Conservation (phyloP, 768 basidiomycete genomes). For the Artomyces pyxidatus region DNA sequence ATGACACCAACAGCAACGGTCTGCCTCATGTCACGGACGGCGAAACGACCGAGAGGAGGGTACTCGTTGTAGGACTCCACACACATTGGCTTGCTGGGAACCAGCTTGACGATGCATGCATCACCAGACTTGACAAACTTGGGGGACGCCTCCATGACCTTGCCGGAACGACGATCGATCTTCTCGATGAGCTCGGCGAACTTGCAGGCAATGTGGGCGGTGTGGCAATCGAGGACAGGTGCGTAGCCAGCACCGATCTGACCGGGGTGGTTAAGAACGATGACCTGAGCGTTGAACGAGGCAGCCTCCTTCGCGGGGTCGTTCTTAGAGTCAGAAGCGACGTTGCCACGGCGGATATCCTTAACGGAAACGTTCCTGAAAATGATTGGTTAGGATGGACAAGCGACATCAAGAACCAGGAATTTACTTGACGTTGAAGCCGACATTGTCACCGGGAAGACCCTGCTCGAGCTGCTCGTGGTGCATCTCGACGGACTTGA, state of each 20-base stretch:
- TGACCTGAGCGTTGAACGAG: slow-evolving; percentile 99
- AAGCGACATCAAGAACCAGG: slow-evolving; percentile 1
- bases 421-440: slow-evolving; percentile 93
- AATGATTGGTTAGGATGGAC: slow-evolving; percentile 4
- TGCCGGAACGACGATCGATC: slow-evolving; percentile 98
- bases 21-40: slow-evolving; percentile 99
- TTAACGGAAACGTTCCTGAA: slow-evolving; percentile 98
- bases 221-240: slow-evolving; percentile 99
- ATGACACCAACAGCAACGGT: slow-evolving; percentile 98
- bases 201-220: slow-evolving; percentile 99
- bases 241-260: slow-evolving; percentile 99
- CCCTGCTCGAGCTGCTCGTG: slow-evolving; percentile 96
- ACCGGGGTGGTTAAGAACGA: slow-evolving; percentile 99
- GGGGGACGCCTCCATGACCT: slow-evolving; percentile 77
- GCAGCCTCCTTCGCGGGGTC: slow-evolving; percentile 99
- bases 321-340: slow-evolving; percentile 99
- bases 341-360: slow-evolving; percentile 99
- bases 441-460: slow-evolving; percentile 97
- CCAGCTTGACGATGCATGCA: slow-evolving; percentile 96
- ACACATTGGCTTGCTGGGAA: slow-evolving; percentile 95
- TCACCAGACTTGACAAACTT: slow-evolving; percentile 99
- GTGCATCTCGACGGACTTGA: slow-evolving; percentile 99
- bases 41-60: slow-evolving; percentile 98
- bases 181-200: slow-evolving; percentile 98
- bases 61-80: slow-evolving; percentile 93